Evolutionary conservation across 1,284 basidiomycete species (phyloP), one percentile per base, ranked within the genome.

Genomic region (Pseudomicrostroma phylloplanum): DNA sequence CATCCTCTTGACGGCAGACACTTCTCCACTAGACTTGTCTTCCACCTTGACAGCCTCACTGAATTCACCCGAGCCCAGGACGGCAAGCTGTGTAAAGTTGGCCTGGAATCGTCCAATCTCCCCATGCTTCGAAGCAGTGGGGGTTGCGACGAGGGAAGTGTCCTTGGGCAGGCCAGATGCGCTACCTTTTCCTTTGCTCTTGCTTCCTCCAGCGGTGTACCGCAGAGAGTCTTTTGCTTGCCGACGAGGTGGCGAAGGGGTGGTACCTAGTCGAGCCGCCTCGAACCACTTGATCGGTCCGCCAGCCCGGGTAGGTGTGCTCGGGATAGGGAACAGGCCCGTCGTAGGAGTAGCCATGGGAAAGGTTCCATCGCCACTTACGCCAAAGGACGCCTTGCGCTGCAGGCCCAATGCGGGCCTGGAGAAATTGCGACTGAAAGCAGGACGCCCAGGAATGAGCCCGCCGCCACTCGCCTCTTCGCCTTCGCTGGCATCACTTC

Each of bases 1-100:
- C 58, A 91, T 93, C 79, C 89, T 89, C 85, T 99, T 98, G 72
- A 99, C 87, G 1, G 96, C 96, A 79, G 85, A 96, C 23, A 91
- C 82, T 53, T 83, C 82, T 17, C 83, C 82, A 0, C 80, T 84
- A 64, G 83, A 80, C 79, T 89, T 87, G 70, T 87, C 85, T 66
- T 86, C 85, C 7, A 92, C 94, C 81, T 92, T 94, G 81, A 93
- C 87, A 13, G 92, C 94, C 70, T 89, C 89, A 48, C 92, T 92
- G 81, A 97, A 98, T 74, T 94, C 91, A 17, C 96, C 96, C 61
- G 88, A 87, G 4, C 96, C 96, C 19, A 97, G 83, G 70, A 88
- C 86, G 62, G 90, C 88, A 39, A 91, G 82, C 63, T 89, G 87
- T 26, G 87, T 84, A 77, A 96, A 97, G n/a, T 62, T 57, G 1